Evolutionary conservation across 768 basidiomycete genomes (phyloP).

Genomic region (Termitomyces sp.): DNA sequence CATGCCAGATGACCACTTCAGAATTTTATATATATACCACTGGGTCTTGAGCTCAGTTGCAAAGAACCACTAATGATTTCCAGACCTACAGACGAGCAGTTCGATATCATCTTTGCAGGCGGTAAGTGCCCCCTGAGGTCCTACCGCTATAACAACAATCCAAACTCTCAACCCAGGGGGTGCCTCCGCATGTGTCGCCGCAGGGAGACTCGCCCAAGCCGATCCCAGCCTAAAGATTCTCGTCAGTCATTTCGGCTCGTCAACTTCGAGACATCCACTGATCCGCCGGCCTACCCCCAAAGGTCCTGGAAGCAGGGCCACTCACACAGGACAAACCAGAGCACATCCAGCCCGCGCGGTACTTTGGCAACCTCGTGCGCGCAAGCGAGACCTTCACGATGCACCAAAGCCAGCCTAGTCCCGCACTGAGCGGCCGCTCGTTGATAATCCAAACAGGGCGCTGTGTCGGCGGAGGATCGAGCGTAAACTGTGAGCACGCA

Average conservation of each 20-base stretch:
- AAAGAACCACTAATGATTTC: not conserved
- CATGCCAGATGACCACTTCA: not conserved
- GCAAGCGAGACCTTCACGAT: slow-evolving; percentile 36
- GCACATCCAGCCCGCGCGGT: slow-evolving; percentile 52
- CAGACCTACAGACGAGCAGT: slow-evolving; percentile 25
- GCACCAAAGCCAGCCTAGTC: slow-evolving; percentile 37
- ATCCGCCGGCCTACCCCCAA: not conserved
- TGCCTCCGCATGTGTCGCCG: slow-evolving; percentile 47
- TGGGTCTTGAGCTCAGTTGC: not conserved
- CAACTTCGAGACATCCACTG: not conserved
- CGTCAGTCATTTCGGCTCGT: slow-evolving; percentile 17
- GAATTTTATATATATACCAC: not conserved
- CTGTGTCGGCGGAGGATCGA: slow-evolving; percentile 57
- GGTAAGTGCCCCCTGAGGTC: not conserved
- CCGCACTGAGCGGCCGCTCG: slow-evolving; percentile 35
- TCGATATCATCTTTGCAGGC: not conserved
- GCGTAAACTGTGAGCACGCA: slow-evolving; percentile 45
- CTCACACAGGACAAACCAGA: slow-evolving; percentile 37
- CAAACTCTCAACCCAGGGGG: slow-evolving; percentile 30
- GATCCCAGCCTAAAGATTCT: slow-evolving; percentile 51
- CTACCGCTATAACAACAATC: not conserved
- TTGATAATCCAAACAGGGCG: slow-evolving; percentile 38
- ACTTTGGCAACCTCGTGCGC: slow-evolving; percentile 32
- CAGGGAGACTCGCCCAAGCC: slow-evolving; percentile 46
- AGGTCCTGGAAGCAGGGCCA: slow-evolving; percentile 55